Evolutionary conservation across 192 early-diverging fungal species (phyloP), one percentile per base, ranked within the genome.

Genomic region (Coemansia erecta): DNA sequence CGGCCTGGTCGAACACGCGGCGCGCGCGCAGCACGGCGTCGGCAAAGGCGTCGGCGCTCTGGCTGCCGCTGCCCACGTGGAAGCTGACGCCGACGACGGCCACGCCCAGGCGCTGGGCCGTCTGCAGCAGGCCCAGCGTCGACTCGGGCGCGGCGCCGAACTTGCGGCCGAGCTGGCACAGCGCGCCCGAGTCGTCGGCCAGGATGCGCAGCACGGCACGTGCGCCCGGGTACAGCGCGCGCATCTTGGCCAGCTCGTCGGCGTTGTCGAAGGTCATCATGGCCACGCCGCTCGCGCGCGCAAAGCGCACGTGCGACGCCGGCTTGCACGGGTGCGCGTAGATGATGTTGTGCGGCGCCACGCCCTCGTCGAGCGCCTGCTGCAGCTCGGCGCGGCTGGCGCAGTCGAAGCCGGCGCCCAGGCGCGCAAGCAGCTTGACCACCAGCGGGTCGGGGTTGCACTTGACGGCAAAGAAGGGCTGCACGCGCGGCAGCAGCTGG

Each of bases 261-360:
- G 88, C 87, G 82, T 99, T 99, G 81, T 99, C 97, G 83, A 99
- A 99, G 17, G 97, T 99, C 92, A 99, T 94, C 86, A 92, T 87
- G 50, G 70, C 69, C 24, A 99, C 92, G 56, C 88, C 86, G 49
- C 86, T 82, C 22, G 73, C 71, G 21, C 77, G 72, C 2, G 95
- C 94, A 60, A 85, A 96, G 45, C 91, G 90, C 69, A 99, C 85
- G 77, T 95, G 96, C 6, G 94, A 94, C 49, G 87, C 84, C 60
- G 94, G 94, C 82, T 99, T 99, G 86, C 97, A 99, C n/a, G 97
- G 97, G 81, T 99, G 96, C 54, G 97, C 95, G 56, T 95, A 99
- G 58, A 99, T 95, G 70, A 99, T 90, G 43, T 86, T 82, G 48
- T 45, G 12, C 21, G 72, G 12, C 3, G 65, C 80, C 7, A 88